Percentiles rank a stretch among this genome's conserved stretches.
Evolutionary conservation across 2,329 filamentous ascomycete genomes (phyloP).

Genomic region (Nemania sp.): DNA sequence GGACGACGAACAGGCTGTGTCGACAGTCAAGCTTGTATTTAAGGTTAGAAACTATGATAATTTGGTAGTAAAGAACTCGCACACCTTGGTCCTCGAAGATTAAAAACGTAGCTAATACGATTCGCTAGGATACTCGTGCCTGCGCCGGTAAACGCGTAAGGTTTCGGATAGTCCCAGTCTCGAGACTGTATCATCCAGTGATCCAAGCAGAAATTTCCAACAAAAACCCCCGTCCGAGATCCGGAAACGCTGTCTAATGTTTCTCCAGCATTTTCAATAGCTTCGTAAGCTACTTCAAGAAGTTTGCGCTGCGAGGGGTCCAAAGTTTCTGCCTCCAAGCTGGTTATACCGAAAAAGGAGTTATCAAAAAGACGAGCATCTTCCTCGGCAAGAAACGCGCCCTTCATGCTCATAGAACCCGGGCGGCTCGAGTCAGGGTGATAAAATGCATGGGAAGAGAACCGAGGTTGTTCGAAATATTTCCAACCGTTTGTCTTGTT

Average conservation of each 20-base stretch:
- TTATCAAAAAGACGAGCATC: slow-evolving; percentile 53
- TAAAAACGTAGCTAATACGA: slow-evolving; percentile 49
- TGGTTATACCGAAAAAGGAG: slow-evolving; percentile 53
- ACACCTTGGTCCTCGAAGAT: slow-evolving; percentile 52
- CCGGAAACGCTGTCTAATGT: slow-evolving; percentile 38
- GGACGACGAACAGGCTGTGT: slow-evolving; percentile 54
- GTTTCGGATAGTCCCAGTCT: slow-evolving; percentile 38
- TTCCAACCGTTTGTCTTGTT: slow-evolving; percentile 15
- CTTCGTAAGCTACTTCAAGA: slow-evolving; percentile 51
- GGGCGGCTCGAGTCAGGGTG: slow-evolving; percentile 19
- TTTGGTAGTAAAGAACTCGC: not conserved
- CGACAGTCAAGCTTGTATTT: slow-evolving; percentile 49
- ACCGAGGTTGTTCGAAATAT: slow-evolving; percentile 12
- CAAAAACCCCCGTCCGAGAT: slow-evolving; percentile 49
- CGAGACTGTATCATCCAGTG: slow-evolving; percentile 40
- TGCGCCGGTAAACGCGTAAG: slow-evolving; percentile 36
- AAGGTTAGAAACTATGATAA: not conserved
- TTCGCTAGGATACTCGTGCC: slow-evolving; percentile 37
- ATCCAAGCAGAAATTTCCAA: slow-evolving; percentile 47
- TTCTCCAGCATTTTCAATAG: slow-evolving; percentile 50
- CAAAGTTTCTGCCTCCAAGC: slow-evolving; percentile 49
- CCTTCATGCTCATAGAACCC: slow-evolving; percentile 8
- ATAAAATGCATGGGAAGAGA: slow-evolving; percentile 17
- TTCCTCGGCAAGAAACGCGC: slow-evolving; percentile 28
- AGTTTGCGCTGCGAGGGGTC: slow-evolving; percentile 54